Evolutionary conservation across 192 early-diverging fungal species (phyloP).

Genomic region (Coemansia sp.): DNA sequence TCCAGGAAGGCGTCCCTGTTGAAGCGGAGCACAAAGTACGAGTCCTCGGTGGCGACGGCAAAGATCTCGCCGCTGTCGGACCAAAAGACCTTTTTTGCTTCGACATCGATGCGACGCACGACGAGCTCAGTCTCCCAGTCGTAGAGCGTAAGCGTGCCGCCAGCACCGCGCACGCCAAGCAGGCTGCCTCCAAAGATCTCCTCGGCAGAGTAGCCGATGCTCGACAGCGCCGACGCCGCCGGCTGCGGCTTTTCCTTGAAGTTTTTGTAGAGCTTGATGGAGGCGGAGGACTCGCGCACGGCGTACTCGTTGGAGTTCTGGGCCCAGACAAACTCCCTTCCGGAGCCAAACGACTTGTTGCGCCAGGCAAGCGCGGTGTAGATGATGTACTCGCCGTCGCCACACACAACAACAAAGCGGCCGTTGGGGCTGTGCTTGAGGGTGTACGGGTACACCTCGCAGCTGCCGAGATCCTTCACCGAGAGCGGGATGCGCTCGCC

Average conservation of each 20-base stretch:
- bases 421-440: conserved; percentile 97
- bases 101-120: conserved; percentile 93
- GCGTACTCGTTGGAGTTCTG: conserved; percentile 95
- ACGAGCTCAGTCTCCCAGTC: conserved; percentile 95
- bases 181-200: conserved; percentile 93
- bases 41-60: conserved; percentile 89
- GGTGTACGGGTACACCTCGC: conserved; percentile 96
- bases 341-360: conserved; percentile 98
- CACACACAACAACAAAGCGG: conserved; percentile 97
- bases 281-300: conserved; percentile 89
- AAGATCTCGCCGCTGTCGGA: conserved; percentile 92
- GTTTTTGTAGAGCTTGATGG: conserved; percentile 87
- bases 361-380: conserved; percentile 99
- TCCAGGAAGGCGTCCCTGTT: conserved; percentile 82
- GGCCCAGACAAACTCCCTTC: conserved; percentile 97
- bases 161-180: conserved; percentile 76
- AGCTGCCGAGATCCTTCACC: conserved; percentile 94
- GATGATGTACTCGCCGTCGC: conserved; percentile 99
- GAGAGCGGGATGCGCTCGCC: conserved; percentile 85
- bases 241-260: conserved; percentile 86
- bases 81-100: conserved; percentile 89
- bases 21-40: conserved; percentile 93
- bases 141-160: conserved; percentile 85
- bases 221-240: conserved; percentile 57
- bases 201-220: conserved; percentile 82